Base-by-base conservation (phyloP, 495 filamentous ascomycete species). In the Podospora fimiseda region DNA sequence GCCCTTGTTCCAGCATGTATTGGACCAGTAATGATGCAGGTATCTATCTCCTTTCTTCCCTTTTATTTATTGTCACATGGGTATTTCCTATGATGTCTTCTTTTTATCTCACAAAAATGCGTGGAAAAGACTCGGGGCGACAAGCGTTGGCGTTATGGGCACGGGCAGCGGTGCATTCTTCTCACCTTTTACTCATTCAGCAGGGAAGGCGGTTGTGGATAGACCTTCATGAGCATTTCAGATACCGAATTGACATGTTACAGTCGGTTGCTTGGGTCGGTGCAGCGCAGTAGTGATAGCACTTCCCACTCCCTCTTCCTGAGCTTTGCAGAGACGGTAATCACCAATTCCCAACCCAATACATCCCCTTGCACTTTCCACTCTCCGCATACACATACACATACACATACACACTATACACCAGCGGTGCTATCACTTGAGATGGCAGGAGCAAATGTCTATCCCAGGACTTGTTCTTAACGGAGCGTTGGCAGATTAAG, bases 1-100 rank as follows among this genome's bases (percentile, higher is more conserved):
- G 52, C 84, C 88, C 24, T 70, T 95, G 43, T 93, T 92, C 73
- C 84, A 89, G 58, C 85, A 87, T 57, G 74, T 78, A 59, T 66
- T 66, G 45, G 83, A 86, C 61, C 86, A 71, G 66, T 51, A 24
- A 14, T 50, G 37, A 43, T 33, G 46, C 58, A 61, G 41, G 45
- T 39, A 24, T 27, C n/a, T 23, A 46, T 21, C 22, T 46, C 53
- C 57, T 52, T 47, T 46, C 36, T 58, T 23, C 49, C 52, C 47
- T 20, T 44, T 56, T 21, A 50, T 41, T 24, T 11, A 39, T 27
- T 37, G 27, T 23, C 18, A 33, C 21, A 37, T 42, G 24, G 24
- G 43, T 40, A 45, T 56, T 37, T 30, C 40, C 33, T 48, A 24
- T 19, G 21, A 24, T 42, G 24, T 30, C 4, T 33, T 33, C 11